Evolutionary conservation across 179 eudicot genomes (phyloP).

Genomic region (Amaranthus tricolor): DNA sequence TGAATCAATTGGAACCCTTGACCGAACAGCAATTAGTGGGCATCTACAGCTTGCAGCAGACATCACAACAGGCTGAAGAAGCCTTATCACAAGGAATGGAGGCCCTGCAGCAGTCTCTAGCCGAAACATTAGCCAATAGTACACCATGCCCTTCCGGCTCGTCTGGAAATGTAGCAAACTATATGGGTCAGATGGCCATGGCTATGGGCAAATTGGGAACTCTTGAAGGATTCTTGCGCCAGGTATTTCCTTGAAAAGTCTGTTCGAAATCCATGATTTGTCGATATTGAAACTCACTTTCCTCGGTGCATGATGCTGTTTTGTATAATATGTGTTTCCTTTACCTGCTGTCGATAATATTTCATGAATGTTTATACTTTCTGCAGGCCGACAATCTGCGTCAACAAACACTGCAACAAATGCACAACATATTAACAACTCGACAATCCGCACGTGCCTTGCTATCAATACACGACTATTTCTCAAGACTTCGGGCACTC

Average conservation of each 20-base stretch:
- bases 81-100: slow-evolving; percentile 98
- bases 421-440: slow-evolving; percentile 85
- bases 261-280: not conserved
- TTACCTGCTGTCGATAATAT: not conserved
- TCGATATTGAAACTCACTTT: not conserved
- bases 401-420: slow-evolving; percentile 82
- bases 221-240: slow-evolving; percentile 84
- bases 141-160: slow-evolving; percentile 59
- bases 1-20: slow-evolving; percentile 80
- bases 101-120: slow-evolving; percentile 85
- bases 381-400: slow-evolving; percentile 85
- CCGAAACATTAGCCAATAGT: slow-evolving; percentile 76
- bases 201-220: slow-evolving; percentile 98
- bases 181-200: slow-evolving; percentile 99
- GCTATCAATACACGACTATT: slow-evolving; percentile 76
- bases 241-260: slow-evolving; percentile 44
- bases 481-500: slow-evolving; percentile 85
- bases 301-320: not conserved
- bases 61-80: slow-evolving; percentile 94
- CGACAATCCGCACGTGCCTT: slow-evolving; percentile 93
- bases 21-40: slow-evolving; percentile 80
- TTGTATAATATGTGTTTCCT: not conserved
- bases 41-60: slow-evolving; percentile 70
- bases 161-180: slow-evolving; percentile 86
- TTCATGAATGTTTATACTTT: slow-evolving; percentile 8